Evolutionary conservation across 2,329 filamentous ascomycete species (phyloP).

Genomic region (Aspergillus novofumigatus): DNA sequence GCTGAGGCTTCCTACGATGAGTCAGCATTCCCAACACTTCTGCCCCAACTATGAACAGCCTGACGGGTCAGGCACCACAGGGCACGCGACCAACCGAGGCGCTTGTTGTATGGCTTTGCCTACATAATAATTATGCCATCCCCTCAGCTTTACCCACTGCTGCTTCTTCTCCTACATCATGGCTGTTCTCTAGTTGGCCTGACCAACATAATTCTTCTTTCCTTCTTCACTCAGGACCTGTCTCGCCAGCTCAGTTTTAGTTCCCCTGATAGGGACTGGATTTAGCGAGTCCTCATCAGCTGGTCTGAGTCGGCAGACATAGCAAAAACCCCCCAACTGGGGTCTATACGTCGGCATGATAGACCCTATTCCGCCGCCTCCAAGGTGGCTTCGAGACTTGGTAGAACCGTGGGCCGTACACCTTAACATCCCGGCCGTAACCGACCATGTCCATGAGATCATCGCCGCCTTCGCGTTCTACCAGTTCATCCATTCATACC

Average conservation of each 20-base stretch:
- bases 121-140: neutral
- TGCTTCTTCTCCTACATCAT: conserved; percentile 10
- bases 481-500: conserved; percentile 49
- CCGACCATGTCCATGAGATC: conserved; percentile 60
- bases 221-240: neutral
- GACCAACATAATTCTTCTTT: neutral
- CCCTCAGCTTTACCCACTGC: conserved; percentile 5
- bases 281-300: neutral
- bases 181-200: conserved; percentile 9
- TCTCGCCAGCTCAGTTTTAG: neutral
- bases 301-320: conserved; percentile 5
- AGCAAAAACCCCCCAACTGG: conserved; percentile 2
- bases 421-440: conserved; percentile 52
- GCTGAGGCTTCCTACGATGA: neutral
- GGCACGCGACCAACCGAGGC: conserved; percentile 13
- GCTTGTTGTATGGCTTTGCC: neutral
- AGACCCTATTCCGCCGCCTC: conserved; percentile 45
- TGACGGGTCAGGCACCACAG: conserved; percentile 14
- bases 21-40: conserved; percentile 13
- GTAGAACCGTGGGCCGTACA: conserved; percentile 49
- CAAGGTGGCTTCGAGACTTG: conserved; percentile 47
- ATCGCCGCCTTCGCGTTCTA: conserved; percentile 54
- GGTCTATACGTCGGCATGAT: conserved; percentile 34
- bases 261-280: neutral
- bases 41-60: conserved; percentile 6